Evolutionary conservation across 768 basidiomycete genomes (phyloP), one percentile per base, ranked within the genome.

Genomic region (Termitomyces sp.): DNA sequence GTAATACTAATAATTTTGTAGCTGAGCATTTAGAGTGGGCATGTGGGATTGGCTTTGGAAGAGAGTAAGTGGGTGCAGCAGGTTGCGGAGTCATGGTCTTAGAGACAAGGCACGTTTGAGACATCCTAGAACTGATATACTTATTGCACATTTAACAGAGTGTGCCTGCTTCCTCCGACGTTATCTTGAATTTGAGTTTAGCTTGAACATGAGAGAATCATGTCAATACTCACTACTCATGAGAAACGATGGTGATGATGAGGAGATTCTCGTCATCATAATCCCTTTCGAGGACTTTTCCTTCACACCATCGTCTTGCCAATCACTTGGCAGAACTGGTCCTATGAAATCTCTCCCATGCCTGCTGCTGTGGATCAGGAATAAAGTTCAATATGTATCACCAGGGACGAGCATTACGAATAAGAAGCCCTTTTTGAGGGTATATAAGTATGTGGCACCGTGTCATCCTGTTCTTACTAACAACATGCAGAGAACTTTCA

Each of bases 401-500:
- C 22, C 10, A 18, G 49, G 50, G 18, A 50, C 13, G 5, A 22
- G 1, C 3, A 38, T 36, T 8, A 24, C 33, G 18, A 26, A 18
- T 5, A 38, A 16, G 16, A 18, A 38, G 3, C 22, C 5, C 4
- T 24, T 36, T 28, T 26, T 14, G 5, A 3, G 24, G n/a, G 36
- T 47, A 46, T 47, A 55, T 36, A n/a, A n/a, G n/a, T n/a, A 41
- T n/a, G 32, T 20, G 8, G 7, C 38, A 46, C 22, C 44, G 16
- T 46, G 24, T 47, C n/a, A 33, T 11, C 32, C 22, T 26, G 16
- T 35, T 18, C 54, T 26, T 35, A 43, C 35, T 18, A 32, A 14
- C 41, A 26, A 16, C 48, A 78, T 78, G 76, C 67, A 75, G 40
- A 63, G 65, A n/a, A 72, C 70, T 3, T 76, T 75, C 59, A 67